phyloP scores from a whole-genome alignment of 1,284 basidiomycete species.

The Cryptococcus sp. region DNA sequence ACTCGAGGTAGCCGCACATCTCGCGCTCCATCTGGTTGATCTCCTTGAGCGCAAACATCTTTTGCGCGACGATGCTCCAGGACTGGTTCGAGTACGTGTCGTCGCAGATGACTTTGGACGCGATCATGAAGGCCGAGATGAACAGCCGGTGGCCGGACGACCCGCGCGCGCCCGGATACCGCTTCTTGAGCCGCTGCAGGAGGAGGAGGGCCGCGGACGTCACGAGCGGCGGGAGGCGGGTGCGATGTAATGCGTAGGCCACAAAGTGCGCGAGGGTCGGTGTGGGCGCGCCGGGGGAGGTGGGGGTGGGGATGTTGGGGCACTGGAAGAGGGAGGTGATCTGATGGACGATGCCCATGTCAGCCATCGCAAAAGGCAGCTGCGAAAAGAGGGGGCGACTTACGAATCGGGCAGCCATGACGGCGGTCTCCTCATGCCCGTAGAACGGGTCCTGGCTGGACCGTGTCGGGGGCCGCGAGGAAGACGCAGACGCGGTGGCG shows the following conservation, averaged over 20 bases:
- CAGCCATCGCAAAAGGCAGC: slow-evolving; percentile 1
- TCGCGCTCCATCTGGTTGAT: slow-evolving; percentile 96
- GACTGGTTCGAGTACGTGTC: slow-evolving; percentile 96
- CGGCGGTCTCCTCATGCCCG: slow-evolving; percentile 66
- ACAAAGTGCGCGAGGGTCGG: slow-evolving; percentile 74
- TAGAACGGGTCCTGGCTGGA: slow-evolving; percentile 63
- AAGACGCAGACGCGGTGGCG: slow-evolving; percentile 39
- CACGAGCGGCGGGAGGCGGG: slow-evolving; percentile 74
- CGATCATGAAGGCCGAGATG: slow-evolving; percentile 90
- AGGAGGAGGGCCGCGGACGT: slow-evolving; percentile 82
- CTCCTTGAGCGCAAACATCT: slow-evolving; percentile 83
- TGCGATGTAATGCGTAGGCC: slow-evolving; percentile 85
- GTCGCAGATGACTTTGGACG: slow-evolving; percentile 69
- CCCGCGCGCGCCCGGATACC: slow-evolving; percentile 86
- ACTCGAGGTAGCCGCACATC: slow-evolving; percentile 88
- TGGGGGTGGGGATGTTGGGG: slow-evolving; percentile 46
- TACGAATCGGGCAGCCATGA: slow-evolving; percentile 70
- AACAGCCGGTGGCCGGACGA: slow-evolving; percentile 88
- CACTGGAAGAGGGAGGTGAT: slow-evolving; percentile 54
- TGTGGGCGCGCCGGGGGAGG: slow-evolving; percentile 44
- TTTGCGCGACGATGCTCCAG: slow-evolving; percentile 89
- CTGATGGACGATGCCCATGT: slow-evolving; percentile 10
- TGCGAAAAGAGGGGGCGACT: slow-evolving; percentile 48
- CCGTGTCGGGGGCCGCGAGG: slow-evolving; percentile 30
- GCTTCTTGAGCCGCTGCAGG: slow-evolving; percentile 78